Evolutionary conservation across 495 filamentous ascomycete genomes (phyloP).

Genomic region (Aspergillus asperescens): DNA sequence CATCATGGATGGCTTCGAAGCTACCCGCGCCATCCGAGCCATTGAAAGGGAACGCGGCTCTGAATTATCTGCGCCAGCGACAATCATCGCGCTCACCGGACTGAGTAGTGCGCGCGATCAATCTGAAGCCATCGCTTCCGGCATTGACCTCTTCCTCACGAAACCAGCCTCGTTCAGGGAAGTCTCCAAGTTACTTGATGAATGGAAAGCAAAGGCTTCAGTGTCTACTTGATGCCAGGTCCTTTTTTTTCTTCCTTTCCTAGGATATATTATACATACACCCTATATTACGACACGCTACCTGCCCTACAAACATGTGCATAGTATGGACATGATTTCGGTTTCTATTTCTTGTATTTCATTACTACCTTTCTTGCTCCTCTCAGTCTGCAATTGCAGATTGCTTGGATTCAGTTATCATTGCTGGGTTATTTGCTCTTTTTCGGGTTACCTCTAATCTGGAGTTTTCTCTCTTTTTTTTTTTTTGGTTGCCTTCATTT

Average conservation of each 20-base stretch:
- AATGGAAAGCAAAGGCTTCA: slow-evolving; percentile 37
- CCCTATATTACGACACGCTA: neutral
- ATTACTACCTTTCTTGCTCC: neutral
- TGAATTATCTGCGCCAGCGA: slow-evolving; percentile 32
- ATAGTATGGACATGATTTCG: neutral
- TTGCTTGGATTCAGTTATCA: too few relatives aligned
- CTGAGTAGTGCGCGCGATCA: slow-evolving; percentile 58
- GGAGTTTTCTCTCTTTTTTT: too few relatives aligned
- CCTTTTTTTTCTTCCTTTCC: neutral
- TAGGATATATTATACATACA: neutral
- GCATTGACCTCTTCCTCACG: slow-evolving; percentile 68
- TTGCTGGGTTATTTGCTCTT: too few relatives aligned
- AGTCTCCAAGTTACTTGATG: slow-evolving; percentile 42
- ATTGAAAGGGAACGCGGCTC: slow-evolving; percentile 49
- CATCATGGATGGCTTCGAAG: slow-evolving; percentile 69
- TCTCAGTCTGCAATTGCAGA: too few relatives aligned
- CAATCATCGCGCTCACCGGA: slow-evolving; percentile 68
- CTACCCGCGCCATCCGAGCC: slow-evolving; percentile 59
- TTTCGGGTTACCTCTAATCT: too few relatives aligned
- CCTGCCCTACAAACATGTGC: neutral
- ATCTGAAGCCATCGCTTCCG: slow-evolving; percentile 59
- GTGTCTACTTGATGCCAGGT: neutral
- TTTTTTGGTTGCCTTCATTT: neutral
- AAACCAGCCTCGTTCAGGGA: slow-evolving; percentile 59
- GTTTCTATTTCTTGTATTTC: neutral